Base-by-base conservation (phyloP, 75 land plant genomes). In the Sequoia sempervirens region DNA sequence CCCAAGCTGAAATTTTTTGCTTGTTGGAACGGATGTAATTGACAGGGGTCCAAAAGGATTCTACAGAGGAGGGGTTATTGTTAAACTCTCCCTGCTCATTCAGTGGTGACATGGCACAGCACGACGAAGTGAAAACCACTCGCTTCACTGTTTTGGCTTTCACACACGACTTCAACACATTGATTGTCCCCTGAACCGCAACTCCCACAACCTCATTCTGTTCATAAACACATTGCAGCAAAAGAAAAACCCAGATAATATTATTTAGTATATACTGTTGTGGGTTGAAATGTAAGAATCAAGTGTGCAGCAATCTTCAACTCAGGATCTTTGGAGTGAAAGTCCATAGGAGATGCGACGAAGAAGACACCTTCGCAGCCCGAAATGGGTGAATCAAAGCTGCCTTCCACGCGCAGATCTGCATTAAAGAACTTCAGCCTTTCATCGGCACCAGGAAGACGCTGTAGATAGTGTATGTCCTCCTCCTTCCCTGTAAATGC, bases 361-460 rank as follows among this genome's bases (percentile, higher is more conserved):
- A 53, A 17, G 18, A 89, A 85, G 34, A 95, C 85, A 12, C 81
- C 80, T 18, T 92, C 87, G 69, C 92, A 90, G 2, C 91, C 95
- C 28, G 83, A 69, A 47, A 93, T 88, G 14, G 74, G 83, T 37
- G 86, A 40, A 82, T 94, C 90, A 86, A 94, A 94, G 50, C 89
- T 82, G 2, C 94, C 95, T 45, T 91, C 87, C 38, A 86, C 89
- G 82, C 91, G 82, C 13, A 94, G 85, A 69, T 92, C 85, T 38
- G 93, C 95, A 79, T 90, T 87, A 61, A 90, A 84, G 54, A 93
- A 82, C 36, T 88, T 75, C 64, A 93, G 90, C 80, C 90, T 92
- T 68, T 94, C 95, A 3, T 69, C 80, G 2, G 92, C 95, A 52
- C 92, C 92, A 73, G 91, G 85, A 23, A 95, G 86, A 3, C 81